Base-by-base conservation (phyloP, 306 rosid species). In the Cicer chorassanicum region DNA sequence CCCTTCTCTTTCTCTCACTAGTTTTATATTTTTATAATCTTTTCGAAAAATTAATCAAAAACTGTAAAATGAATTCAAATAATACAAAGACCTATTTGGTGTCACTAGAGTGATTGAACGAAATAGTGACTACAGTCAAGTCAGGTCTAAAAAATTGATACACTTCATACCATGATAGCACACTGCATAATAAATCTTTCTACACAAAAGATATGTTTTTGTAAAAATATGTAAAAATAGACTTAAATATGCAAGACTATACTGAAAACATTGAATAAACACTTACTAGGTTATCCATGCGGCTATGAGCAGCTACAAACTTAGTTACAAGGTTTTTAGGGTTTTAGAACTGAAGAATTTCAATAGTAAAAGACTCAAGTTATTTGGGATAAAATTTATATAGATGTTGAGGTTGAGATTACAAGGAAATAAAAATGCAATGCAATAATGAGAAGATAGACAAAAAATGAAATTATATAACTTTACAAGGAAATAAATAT, bases 201-300 rank as follows among this genome's bases (percentile, higher is more conserved):
- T 0, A 29, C 36, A 29, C 36, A 12, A 4, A 59, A 34, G 41
- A 59, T 4, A 21, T 56, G 8, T 1, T 7, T 38, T 38, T 8
- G 1, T 4, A 44, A 9, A 14, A 48, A 36, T 45, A 68, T 34
- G 14, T 48, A 4, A 29, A 8, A n/a, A 14, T 53, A 70, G 7
- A 16, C 16, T 12, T 51, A 7, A 40, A 54, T 18, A 40, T 51
- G 10, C 13, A 16, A 2, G 34, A 4, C 5, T 15, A 18, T 1
- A 16, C 2, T 6, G 19, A 72, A 11, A 55, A 4, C 12, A 62
- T 18, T 38, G 41, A 45, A 62, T 21, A 16, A 11, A 55, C 1
- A 5, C 78, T 74, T 62, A 74, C 63, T 2, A 7, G 3, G 38
- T 18, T 38, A 16, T 62, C 51, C 50, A 63, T 74, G 63, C 8